phyloP scores from a whole-genome alignment of 257 asterid species.

The Galeopsis tetrahit region DNA sequence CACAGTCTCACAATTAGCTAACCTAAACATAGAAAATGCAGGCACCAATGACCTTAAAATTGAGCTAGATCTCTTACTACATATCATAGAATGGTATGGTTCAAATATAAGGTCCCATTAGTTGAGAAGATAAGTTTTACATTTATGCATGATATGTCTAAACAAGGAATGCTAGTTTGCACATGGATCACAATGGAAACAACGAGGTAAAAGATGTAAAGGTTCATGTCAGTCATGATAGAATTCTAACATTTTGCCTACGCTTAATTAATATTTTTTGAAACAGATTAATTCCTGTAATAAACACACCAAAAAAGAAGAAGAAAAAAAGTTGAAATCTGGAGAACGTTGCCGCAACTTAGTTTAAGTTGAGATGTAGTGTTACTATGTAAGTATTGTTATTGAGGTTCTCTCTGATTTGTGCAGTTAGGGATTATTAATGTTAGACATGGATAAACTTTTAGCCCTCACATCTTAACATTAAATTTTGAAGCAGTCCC shows the following conservation, averaged over 20 bases:
- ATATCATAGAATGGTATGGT: slow-evolving; percentile 5
- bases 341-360: slow-evolving; percentile 13
- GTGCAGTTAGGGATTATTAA: background rate
- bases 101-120: slow-evolving; percentile 2
- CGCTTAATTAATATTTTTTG: background rate
- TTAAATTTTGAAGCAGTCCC: slow-evolving; percentile 1
- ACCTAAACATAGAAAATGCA: background rate
- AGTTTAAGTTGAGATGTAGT: background rate
- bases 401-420: background rate
- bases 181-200: slow-evolving; percentile 16
- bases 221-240: background rate
- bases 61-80: background rate
- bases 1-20: background rate
- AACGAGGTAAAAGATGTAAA: slow-evolving; percentile 14
- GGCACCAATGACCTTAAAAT: background rate
- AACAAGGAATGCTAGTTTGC: background rate
- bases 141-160: slow-evolving; percentile 18
- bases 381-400: background rate
- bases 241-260: background rate
- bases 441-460: background rate
- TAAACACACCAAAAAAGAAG: background rate
- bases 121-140: slow-evolving; percentile 4
- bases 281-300: background rate
- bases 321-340: background rate
- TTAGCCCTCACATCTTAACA: background rate